Evolutionary conservation across 345 rosid genomes (phyloP), one percentile per base, ranked within the genome.

Genomic region (Euphorbia lathyris): DNA sequence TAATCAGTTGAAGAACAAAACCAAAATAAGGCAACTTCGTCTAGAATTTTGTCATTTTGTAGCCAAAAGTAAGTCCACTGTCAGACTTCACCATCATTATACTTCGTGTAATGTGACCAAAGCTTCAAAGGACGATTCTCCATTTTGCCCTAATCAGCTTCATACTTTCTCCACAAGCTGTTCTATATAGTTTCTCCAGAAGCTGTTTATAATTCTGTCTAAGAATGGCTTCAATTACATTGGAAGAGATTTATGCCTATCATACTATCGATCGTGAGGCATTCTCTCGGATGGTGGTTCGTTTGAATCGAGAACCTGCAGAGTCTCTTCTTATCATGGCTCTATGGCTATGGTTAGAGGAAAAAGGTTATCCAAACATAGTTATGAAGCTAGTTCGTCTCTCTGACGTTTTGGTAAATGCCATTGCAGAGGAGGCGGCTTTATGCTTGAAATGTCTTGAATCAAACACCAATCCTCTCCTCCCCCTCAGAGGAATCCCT

Each of bases 341-440:
- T 7, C n/a, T 66, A 2, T 85, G 88, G 88, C 64, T 85, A n/a
- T 82, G 84, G 84, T 72, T 85, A 1, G 86, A 85, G 66, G 78
- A 82, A 9, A 64, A 23, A n/a, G 80, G 80, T 13, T 85, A 63
- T 27, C 83, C 86, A 4, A 82, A 74, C 32, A 25, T 82, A 16
- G 22, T 78, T 3, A 20, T 10, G 9, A 76, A 74, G 68, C 76
- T 80, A 75, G 45, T n/a, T 23, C 19, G 10, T 13, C 69, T 82
- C 0, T 40, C 78, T 0, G n/a, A n/a, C n/a, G n/a, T 74, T 9
- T 10, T 82, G 36, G 42, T 85, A 58, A 72, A 72, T 52, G 22
- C 50, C 17, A 42, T 85, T 0, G 84, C 82, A 1, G 75, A 74
- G 36, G 88, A 85, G 40, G 76, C 76, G 2, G 76, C 51, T 66